Evolutionary conservation across 306 rosid species (phyloP), one percentile per base, ranked within the genome.

Genomic region (Myrica gale): DNA sequence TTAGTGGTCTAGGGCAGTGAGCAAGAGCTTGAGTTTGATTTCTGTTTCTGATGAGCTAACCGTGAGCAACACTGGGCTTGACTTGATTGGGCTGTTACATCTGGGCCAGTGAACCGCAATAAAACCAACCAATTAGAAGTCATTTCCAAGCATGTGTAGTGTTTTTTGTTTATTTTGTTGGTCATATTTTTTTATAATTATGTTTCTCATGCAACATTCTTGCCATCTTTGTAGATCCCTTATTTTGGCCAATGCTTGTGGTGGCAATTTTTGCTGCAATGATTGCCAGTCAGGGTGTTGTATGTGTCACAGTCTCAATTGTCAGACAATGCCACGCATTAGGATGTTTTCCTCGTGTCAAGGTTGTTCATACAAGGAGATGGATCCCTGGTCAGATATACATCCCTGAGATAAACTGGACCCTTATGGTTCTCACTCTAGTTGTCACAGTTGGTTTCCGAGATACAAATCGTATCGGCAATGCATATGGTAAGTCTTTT

Each of bases 401-500:
- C 76, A 88, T 93, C 80, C 98, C 98, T 15, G 98, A 93, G 88
- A 85, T 93, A 76, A 93, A 90, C 75, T 93, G 98, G 97, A 61
- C 84, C 76, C 91, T 93, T 75, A 71, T 93, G 97, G 69, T 93
- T 85, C 81, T 89, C 85, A 83, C 88, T 88, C 81, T 93, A 78
- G 91, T 76, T 68, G 89, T 89, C 85, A 88, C 87, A 60, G 52
- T 89, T 66, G 86, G 91, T 60, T 84, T 89, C 72, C 90, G 79
- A 74, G 85, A 89, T 82, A 73, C 80, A 46, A 81, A 61, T 68
- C 67, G 15, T 58, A 88, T 86, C 76, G 97, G 87, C 78, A 77
- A 82, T 81, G 91, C 92, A 73, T 90, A 88, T 78, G 97, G 98
- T 93, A 86, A 62, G 90, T 81, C 68, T 39, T 62, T 68, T 48